These are phyloP conservation scores for Neurospora sp. DNA, from an alignment of 495 filamentous ascomycete genomes.

Conservation along the genomic window DNA sequence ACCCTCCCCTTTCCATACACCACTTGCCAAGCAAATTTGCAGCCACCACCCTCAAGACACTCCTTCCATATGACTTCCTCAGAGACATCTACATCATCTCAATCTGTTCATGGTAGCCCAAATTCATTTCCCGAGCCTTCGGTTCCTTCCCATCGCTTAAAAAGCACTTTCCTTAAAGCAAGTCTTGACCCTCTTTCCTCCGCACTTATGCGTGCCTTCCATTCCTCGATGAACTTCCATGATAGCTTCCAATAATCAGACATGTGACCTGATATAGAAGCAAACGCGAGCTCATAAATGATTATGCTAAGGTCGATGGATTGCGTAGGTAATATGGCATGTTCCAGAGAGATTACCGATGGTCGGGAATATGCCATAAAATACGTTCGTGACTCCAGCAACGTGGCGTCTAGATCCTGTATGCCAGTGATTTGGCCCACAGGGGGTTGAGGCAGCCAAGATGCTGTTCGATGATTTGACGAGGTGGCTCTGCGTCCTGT, in stretches of 20 bases:
- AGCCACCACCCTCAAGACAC: not conserved
- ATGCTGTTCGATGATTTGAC: not conserved
- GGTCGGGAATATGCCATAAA: not conserved
- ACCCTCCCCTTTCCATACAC: not conserved
- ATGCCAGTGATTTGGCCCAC: not conserved
- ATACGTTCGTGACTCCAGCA: not conserved
- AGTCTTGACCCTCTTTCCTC: not conserved
- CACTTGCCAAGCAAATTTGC: not conserved
- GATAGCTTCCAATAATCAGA: not conserved
- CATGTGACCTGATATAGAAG: not conserved
- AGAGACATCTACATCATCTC: not conserved
- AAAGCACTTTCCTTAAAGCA: not conserved
- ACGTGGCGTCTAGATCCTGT: not conserved
- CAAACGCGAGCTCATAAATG: not conserved
- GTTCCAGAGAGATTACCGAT: not conserved
- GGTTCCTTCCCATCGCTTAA: not conserved
- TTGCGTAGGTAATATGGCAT: not conserved
- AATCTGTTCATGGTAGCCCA: not conserved
- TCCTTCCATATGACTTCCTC: not conserved
- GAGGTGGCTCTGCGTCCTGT: not conserved
- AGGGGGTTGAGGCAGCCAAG: not conserved
- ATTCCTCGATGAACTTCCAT: not conserved
- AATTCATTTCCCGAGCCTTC: not conserved
- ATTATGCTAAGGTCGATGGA: not conserved
- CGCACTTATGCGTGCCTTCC: not conserved